Percentiles rank a stretch among this genome's conserved stretches.
phyloP scores from a whole-genome alignment of 306 rosid genomes.

The Hippophae gyantsensis region DNA sequence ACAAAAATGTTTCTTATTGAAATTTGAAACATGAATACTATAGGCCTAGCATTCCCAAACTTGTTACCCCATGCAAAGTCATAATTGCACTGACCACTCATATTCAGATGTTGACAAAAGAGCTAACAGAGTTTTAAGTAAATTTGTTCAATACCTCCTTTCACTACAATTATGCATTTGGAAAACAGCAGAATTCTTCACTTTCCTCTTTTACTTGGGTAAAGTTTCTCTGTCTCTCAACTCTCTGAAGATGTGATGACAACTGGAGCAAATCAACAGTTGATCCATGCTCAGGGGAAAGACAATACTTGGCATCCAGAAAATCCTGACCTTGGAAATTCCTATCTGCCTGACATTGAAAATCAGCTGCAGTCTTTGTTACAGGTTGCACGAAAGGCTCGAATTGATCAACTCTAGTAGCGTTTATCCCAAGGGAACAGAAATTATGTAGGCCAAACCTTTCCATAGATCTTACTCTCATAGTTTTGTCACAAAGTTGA shows the following conservation, averaged over 20 bases:
- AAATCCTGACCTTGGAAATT: conserved; percentile 48
- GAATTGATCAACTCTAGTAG: conserved; percentile 36
- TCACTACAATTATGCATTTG: too few species aligned
- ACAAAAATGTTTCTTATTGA: too few species aligned
- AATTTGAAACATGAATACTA: too few species aligned
- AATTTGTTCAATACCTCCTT: too few species aligned
- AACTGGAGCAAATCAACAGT: conserved; percentile 76
- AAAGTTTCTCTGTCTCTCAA: conserved; percentile 61
- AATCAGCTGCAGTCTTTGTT: conserved; percentile 5
- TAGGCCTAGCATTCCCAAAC: too few species aligned
- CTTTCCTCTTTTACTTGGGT: conserved; percentile 46
- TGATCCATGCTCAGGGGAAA: conserved; percentile 41
- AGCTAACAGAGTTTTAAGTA: too few species aligned
- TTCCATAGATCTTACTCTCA: conserved; percentile 46
- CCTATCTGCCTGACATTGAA: conserved; percentile 38
- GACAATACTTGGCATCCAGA: conserved; percentile 29
- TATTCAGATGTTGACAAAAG: too few species aligned
- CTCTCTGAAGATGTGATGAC: conserved; percentile 80
- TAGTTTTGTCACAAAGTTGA: conserved; percentile 41
- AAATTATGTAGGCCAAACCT: conserved; percentile 36
- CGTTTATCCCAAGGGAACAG: conserved; percentile 35
- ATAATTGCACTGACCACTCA: too few species aligned
- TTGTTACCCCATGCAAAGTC: too few species aligned
- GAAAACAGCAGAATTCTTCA: conserved; percentile 49
- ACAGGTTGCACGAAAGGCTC: conserved; percentile 20